Base-by-base conservation (phyloP, 2,329 filamentous ascomycete genomes). In the Penicillium sp. region DNA sequence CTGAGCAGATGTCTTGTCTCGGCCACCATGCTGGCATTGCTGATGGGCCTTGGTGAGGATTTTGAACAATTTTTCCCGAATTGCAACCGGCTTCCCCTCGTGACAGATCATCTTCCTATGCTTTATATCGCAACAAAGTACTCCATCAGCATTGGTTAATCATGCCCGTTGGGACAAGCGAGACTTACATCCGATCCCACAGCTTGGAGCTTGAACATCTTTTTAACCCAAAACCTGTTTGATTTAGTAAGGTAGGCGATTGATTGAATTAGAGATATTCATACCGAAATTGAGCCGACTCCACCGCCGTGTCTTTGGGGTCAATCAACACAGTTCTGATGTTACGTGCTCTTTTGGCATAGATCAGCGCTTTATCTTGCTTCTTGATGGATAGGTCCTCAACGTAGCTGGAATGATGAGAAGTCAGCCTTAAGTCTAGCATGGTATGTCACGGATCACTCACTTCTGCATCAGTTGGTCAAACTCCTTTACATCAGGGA, bases 1-100 rank as follows among this genome's bases (percentile, higher is more conserved):
- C 59, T 81, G 77, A 10, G 78, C 77, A n/a, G 80, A 82, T 19
- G 80, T 82, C 63, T 81, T 81, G 67, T 82, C 80, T 51, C 80
- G 73, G n/a, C 80, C 80, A 52, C 80, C 80, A 65, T 82, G 80
- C 55, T 81, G 77, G 43, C 79, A 81, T 66, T 80, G 77, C 46
- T 79, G 76, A 62, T 82, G 80, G 46, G 80, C 79, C 49, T 72
- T 77, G 41, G 78, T 81, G 51, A 82, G 71, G 52, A 82, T 80
- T 59, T 80, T 79, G 69, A 81, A 81, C 8, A 82, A 64, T 58
- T 81, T 80, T 62, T 82, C 80, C 19, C 79, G 75, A 47, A 81
- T 77, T n/a, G 80, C 80, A 31, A 81, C 79, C n/a, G 80, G 80
- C 61, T 81, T 81, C 6, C 76, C 77, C 62, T 81, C 78, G 54